Conservation (phyloP, 495 filamentous ascomycete genomes). For the Chaetomium fimeti region DNA sequence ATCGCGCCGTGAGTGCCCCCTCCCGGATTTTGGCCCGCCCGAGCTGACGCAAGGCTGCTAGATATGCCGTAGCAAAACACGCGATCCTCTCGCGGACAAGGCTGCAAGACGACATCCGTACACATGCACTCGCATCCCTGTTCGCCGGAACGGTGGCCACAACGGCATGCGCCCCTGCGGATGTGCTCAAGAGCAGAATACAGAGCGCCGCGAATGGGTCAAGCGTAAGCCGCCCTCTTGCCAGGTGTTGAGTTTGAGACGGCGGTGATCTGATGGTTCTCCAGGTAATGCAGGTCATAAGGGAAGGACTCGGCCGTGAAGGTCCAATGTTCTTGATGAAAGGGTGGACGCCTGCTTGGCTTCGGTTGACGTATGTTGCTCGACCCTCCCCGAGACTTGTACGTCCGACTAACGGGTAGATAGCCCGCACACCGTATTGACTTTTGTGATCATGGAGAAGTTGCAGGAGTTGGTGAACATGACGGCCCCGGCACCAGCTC, state of each 20-base stretch:
- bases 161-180: slow-evolving; percentile 42
- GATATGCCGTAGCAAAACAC: slow-evolving; percentile 38
- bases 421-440: slow-evolving; percentile 44
- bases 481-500: slow-evolving; percentile 5
- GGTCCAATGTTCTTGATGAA: slow-evolving; percentile 44
- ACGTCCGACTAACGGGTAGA: slow-evolving; percentile 9
- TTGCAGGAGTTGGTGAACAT: slow-evolving; percentile 30
- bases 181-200: slow-evolving; percentile 43
- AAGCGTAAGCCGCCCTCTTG: slow-evolving; percentile 7
- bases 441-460: slow-evolving; percentile 46
- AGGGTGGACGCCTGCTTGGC: slow-evolving; percentile 46
- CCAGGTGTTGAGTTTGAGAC: background rate
- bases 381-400: background rate
- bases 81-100: slow-evolving; percentile 30
- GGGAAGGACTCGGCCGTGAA: slow-evolving; percentile 34
- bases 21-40: background rate
- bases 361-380: slow-evolving; percentile 37
- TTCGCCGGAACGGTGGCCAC: slow-evolving; percentile 42
- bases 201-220: slow-evolving; percentile 34
- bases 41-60: background rate
- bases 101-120: slow-evolving; percentile 37
- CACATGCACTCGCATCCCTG: slow-evolving; percentile 39
- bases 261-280: background rate
- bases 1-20: slow-evolving; percentile 35
- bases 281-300: slow-evolving; percentile 33